Conservation (phyloP, 2,329 filamentous ascomycete genomes). For the Colletotrichum tanaceti region DNA sequence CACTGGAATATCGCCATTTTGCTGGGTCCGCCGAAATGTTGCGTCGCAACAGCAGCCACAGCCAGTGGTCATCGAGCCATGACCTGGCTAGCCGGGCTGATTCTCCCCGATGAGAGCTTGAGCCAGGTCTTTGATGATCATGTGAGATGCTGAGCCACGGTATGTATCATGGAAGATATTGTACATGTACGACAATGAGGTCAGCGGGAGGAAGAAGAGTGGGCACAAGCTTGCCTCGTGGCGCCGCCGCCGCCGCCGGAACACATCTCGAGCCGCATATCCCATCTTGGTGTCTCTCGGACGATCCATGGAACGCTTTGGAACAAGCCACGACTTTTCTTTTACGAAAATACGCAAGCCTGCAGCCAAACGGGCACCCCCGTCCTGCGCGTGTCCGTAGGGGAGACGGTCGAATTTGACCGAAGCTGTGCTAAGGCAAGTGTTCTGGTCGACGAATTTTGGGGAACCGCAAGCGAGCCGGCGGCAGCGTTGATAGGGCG, state of each 20-base stretch:
- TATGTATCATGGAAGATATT: constrained; percentile 32
- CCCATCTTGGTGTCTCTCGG: not conserved
- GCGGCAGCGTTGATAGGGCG: not conserved
- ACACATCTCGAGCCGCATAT: not conserved
- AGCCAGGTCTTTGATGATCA: constrained; percentile 13
- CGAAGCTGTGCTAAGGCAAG: not conserved
- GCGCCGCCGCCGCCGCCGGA: not conserved
- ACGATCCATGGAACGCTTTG: not conserved
- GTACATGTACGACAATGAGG: constrained; percentile 33
- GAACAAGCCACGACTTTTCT: not conserved
- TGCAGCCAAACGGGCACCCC: not conserved
- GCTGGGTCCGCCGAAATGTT: not conserved
- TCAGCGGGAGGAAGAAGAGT: constrained; percentile 18
- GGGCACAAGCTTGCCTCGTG: not conserved
- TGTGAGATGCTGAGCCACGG: constrained; percentile 31
- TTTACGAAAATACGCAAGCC: constrained; percentile 20
- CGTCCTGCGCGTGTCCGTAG: constrained; percentile 21
- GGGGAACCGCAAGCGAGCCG: constrained; percentile 2
- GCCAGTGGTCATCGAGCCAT: not conserved
- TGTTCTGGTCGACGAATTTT: not conserved
- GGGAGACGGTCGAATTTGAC: constrained; percentile 21
- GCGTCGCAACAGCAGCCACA: not conserved
- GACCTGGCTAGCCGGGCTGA: not conserved
- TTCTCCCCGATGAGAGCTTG: constrained; percentile 2
- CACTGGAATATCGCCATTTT: not conserved